phyloP scores from a whole-genome alignment of 2,329 filamentous ascomycete species.

The Nemania serpens region DNA sequence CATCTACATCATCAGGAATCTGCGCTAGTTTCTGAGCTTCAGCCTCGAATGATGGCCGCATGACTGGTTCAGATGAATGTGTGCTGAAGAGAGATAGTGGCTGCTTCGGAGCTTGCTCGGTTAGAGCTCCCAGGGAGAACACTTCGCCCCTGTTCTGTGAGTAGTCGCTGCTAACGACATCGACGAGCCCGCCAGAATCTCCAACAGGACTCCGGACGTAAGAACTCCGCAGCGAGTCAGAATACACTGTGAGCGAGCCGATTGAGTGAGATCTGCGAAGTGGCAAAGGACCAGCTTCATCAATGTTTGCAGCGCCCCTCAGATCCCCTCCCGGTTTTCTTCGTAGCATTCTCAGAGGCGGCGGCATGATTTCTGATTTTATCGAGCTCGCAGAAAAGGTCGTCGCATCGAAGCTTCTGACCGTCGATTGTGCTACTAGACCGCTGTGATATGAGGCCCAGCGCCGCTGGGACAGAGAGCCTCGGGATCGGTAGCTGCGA shows the following conservation, averaged over 20 bases:
- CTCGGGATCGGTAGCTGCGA: conserved; percentile 54
- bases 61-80: conserved; percentile 64
- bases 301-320: conserved; percentile 68
- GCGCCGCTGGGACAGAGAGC: conserved; percentile 58
- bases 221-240: conserved; percentile 64
- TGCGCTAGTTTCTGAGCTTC: conserved; percentile 86
- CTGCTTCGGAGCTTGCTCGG: conserved; percentile 54
- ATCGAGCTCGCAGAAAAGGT: conserved; percentile 59
- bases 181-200: conserved; percentile 50
- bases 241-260: conserved; percentile 63
- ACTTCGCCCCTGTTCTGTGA: conserved; percentile 49
- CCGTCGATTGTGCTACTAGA: conserved; percentile 53
- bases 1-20: conserved; percentile 79
- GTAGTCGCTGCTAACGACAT: conserved; percentile 51
- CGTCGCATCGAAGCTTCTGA: conserved; percentile 66
- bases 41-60: conserved; percentile 81
- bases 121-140: conserved; percentile 64
- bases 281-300: conserved; percentile 58
- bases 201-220: conserved; percentile 51
- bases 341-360: conserved; percentile 67
- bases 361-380: conserved; percentile 51
- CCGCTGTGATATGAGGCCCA: conserved; percentile 66
- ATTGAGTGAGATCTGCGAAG: conserved; percentile 61
- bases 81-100: conserved; percentile 63
- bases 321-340: conserved; percentile 77